Base-by-base conservation (phyloP, 352 stramenopile species). In the Thraustochytrium striatum region DNA sequence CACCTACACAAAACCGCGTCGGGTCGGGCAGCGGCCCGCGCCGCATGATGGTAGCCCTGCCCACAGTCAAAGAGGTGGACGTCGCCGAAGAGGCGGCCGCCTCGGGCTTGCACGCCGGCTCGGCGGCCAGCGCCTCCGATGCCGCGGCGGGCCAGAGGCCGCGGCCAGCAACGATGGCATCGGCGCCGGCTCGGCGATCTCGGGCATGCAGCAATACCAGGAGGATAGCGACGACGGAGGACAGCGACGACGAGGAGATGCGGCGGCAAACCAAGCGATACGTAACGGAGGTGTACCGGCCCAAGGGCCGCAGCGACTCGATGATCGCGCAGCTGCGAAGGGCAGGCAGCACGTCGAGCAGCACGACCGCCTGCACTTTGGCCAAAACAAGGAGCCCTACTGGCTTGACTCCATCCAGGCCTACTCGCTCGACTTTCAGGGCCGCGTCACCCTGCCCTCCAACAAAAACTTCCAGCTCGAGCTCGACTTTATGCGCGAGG, bases 391-490 rank as follows among this genome's bases (percentile, higher is more conserved):
- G 36, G 70, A 70, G 5, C 70, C 70, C 35, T 78, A 78, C 55
- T 80, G 58, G 52, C 41, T 80, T 8, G 70, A 80, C 13, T 55
- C 55, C 16, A 78, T 80, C 55, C 38, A 73, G 33, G 70, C 70
- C 19, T 80, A 80, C 33, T 80, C 70, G 41, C 32, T 80, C 16
- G 70, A 80, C 35, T 80, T 80, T 57, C 55, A 75, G 16, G 70
- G 70, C 41, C 55, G 70, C 41, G 70, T 80, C 3, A 52, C 44
- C 21, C 52, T 72, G 8, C 70, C 70, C 19, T 80, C 70, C 13
- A 80, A 80, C 70, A 80, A 80, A 32, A 80, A 80, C 59, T 80
- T 80, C 25, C 30, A 80, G 70, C 70, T 80, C 11, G 19, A 75
- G 44, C 30, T 75, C 9, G 41, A 75, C 11, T 36, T 25, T 32